These are phyloP conservation scores for Entonaema liquescens DNA, from an alignment of 495 filamentous ascomycete species.

Conservation along the genomic window DNA sequence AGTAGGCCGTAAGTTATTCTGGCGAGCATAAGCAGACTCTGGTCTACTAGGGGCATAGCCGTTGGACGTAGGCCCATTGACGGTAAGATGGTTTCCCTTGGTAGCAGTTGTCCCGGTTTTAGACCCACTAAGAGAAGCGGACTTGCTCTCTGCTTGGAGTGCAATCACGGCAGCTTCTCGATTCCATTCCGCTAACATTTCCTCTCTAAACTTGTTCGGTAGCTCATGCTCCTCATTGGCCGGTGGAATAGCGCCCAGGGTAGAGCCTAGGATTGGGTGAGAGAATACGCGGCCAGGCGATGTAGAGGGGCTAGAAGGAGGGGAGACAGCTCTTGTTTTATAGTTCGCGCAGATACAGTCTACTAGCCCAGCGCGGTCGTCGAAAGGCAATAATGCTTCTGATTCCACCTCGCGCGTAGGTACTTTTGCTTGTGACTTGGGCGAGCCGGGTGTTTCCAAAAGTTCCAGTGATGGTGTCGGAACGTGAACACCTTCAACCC, in stretches of 20 bases:
- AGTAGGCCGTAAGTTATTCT: slow-evolving; percentile 53
- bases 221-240: slow-evolving; percentile 50
- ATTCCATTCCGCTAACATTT: slow-evolving; percentile 76
- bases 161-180: slow-evolving; percentile 73
- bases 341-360: slow-evolving; percentile 77
- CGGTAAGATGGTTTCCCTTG: slow-evolving; percentile 63
- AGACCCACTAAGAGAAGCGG: slow-evolving; percentile 76
- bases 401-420: slow-evolving; percentile 61
- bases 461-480: slow-evolving; percentile 67
- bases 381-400: slow-evolving; percentile 71
- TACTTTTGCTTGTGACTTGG: slow-evolving; percentile 56
- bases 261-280: slow-evolving; percentile 65
- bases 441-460: slow-evolving; percentile 57
- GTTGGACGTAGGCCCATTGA: slow-evolving; percentile 60
- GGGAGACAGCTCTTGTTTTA: slow-evolving; percentile 61
- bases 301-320: slow-evolving; percentile 71
- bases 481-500: slow-evolving; percentile 77
- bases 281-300: slow-evolving; percentile 74
- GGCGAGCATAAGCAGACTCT: slow-evolving; percentile 51
- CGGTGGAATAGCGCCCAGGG: slow-evolving; percentile 49
- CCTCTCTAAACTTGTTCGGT: slow-evolving; percentile 67
- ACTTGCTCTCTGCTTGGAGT: slow-evolving; percentile 72
- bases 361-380: slow-evolving; percentile 70
- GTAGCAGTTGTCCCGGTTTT: slow-evolving; percentile 66
- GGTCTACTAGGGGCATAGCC: slow-evolving; percentile 49